Conservation (phyloP, 495 filamentous ascomycete genomes). For the Penicillium salamii region DNA sequence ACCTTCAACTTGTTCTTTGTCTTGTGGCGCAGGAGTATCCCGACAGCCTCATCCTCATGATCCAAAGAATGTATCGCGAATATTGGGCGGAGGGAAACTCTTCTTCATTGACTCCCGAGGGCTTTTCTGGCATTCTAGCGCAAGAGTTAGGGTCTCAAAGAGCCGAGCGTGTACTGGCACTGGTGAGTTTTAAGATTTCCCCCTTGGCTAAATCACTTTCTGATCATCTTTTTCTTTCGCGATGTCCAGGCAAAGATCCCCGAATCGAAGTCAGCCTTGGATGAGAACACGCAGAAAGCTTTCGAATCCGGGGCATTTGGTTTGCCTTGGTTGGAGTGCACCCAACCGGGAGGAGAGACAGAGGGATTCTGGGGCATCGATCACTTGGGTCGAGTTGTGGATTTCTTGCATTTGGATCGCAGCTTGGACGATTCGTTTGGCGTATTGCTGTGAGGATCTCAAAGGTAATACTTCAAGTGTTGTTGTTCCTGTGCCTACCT, state of each 20-base stretch:
- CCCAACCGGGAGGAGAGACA: conserved; percentile 47
- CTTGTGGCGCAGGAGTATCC: background rate
- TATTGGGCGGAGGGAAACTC: conserved; percentile 16
- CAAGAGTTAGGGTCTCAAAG: background rate
- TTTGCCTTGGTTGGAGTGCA: conserved; percentile 63
- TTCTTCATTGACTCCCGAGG: background rate
- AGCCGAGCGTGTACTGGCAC: background rate
- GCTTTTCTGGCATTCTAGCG: conserved; percentile 5
- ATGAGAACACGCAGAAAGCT: conserved; percentile 8
- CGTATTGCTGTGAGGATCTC: conserved; percentile 10
- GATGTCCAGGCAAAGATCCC: background rate
- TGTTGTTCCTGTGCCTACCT: too few relatives aligned
- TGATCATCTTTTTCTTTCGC: background rate
- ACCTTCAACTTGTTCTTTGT: conserved; percentile 13
- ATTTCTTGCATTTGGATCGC: conserved; percentile 52
- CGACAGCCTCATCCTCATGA: conserved; percentile 5
- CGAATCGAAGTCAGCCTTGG: conserved; percentile 1
- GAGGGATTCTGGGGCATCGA: conserved; percentile 65
- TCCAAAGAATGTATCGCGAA: conserved; percentile 1
- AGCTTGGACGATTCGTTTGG: conserved; percentile 9
- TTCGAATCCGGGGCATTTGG: conserved; percentile 48
- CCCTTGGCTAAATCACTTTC: too few relatives aligned
- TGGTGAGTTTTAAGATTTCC: background rate
- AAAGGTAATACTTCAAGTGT: too few relatives aligned
- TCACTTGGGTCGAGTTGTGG: conserved; percentile 55